A percentile compares a stretch with the other conserved stretches of the same genome.
These are phyloP conservation scores for Suillus paluster DNA, from an alignment of 768 basidiomycete species.

Conservation along the genomic window DNA sequence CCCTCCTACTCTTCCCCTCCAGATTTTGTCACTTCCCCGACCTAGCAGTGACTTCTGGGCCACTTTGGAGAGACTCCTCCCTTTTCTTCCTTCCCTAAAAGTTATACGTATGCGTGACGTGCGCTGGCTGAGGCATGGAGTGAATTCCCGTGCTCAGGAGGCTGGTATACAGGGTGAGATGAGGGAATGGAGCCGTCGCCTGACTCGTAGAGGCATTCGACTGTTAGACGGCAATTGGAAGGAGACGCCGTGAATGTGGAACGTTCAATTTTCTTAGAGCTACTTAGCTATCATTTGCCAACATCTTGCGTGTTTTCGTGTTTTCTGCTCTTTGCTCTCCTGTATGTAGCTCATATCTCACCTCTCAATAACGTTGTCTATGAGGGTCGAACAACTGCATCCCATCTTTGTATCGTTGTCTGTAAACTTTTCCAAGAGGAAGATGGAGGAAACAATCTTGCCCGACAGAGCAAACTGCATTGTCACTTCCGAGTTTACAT, in stretches of 20 bases:
- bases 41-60: conserved; percentile 64
- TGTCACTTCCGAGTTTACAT: neutral
- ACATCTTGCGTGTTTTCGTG: neutral
- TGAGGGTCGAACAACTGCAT: neutral
- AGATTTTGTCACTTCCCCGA: conserved; percentile 77
- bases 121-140: conserved; percentile 72
- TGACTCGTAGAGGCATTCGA: conserved; percentile 59
- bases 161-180: conserved; percentile 85
- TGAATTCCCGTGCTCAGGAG: conserved; percentile 65
- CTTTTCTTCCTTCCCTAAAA: conserved; percentile 57
- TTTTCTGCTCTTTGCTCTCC: neutral
- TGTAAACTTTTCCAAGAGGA: neutral
- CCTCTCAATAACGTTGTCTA: neutral
- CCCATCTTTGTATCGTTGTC: neutral
- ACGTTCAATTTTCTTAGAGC: neutral
- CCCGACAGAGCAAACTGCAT: neutral
- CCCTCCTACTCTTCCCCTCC: conserved; percentile 43
- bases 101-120: conserved; percentile 68
- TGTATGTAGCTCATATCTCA: neutral
- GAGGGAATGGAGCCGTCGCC: conserved; percentile 69
- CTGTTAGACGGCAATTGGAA: conserved; percentile 79
- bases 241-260: conserved; percentile 29
- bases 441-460: neutral
- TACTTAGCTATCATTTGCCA: neutral
- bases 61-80: conserved; percentile 57